Percentiles rank a stretch among this genome's conserved stretches.
Conservation (phyloP, 495 filamentous ascomycete genomes). For the Neurospora sp. region DNA sequence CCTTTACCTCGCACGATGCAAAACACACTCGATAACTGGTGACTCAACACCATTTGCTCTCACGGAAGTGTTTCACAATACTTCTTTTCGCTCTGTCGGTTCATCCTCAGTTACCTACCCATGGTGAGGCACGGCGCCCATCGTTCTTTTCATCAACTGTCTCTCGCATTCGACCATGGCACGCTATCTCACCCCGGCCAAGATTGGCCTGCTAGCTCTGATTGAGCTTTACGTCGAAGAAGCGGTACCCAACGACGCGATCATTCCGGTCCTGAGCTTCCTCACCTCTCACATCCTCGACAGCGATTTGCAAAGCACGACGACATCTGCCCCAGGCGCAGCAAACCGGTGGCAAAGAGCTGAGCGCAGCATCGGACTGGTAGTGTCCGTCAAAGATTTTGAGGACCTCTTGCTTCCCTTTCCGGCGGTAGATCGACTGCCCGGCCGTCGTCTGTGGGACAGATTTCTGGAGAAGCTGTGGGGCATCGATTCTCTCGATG, state of each 20-base stretch:
- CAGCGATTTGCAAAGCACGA: conserved; percentile 11
- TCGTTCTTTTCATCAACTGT: neutral
- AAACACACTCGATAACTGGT: neutral
- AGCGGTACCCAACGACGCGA: conserved; percentile 60
- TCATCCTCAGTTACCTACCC: neutral
- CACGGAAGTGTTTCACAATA: neutral
- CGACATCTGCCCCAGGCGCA: conserved; percentile 1
- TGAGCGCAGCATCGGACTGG: conserved; percentile 36
- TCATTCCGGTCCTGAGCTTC: conserved; percentile 79
- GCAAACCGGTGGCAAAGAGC: conserved; percentile 28
- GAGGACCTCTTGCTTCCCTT: conserved; percentile 51
- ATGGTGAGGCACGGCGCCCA: neutral
- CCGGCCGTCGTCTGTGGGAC: conserved; percentile 78
- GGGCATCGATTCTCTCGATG: conserved; percentile 71
- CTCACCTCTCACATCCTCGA: conserved; percentile 63
- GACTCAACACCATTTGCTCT: neutral
- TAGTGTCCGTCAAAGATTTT: conserved; percentile 55
- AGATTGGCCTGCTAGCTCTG: conserved; percentile 71
- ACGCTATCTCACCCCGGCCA: conserved; percentile 75
- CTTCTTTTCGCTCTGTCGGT: neutral
- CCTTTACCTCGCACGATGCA: neutral
- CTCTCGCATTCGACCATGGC: conserved; percentile 39
- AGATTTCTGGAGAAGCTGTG: conserved; percentile 74
- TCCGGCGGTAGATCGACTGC: conserved; percentile 48
- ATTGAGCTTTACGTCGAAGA: conserved; percentile 69